phyloP scores from a whole-genome alignment of 179 eudicot genomes.

The Beta lomatogona region DNA sequence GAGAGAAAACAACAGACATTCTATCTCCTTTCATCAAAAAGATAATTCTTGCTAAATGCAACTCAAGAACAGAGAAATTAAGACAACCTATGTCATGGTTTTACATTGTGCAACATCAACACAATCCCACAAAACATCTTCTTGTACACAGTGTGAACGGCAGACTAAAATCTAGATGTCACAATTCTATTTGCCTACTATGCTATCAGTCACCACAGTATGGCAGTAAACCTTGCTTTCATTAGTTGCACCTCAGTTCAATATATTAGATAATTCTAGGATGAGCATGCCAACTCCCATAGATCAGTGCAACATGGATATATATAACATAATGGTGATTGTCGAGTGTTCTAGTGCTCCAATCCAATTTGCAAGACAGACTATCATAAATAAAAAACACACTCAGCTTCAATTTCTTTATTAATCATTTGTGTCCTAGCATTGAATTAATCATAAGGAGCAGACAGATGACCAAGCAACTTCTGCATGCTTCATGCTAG shows the following conservation, averaged over 20 bases:
- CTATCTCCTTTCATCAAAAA: background rate
- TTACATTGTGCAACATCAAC: background rate
- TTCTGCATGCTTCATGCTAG: no score
- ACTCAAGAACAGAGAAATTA: background rate
- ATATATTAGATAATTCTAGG: background rate
- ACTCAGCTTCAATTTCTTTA: no score
- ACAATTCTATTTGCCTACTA: background rate
- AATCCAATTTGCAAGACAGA: background rate
- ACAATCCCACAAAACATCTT: background rate
- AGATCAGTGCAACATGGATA: background rate
- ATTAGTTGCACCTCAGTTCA: background rate
- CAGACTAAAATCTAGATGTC: background rate
- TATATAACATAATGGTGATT: background rate
- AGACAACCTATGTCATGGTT: background rate
- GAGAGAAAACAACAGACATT: background rate
- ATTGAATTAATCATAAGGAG: no score
- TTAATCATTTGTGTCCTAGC: no score
- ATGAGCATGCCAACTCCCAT: background rate
- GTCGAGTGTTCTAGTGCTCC: background rate
- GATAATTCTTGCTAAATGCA: background rate
- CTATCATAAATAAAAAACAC: background rate
- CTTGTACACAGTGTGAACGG: background rate
- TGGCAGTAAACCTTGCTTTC: background rate
- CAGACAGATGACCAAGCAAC: no score
- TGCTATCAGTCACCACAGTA: background rate